phyloP scores from a whole-genome alignment of 257 asterid genomes.

The Scutellaria barbata region DNA sequence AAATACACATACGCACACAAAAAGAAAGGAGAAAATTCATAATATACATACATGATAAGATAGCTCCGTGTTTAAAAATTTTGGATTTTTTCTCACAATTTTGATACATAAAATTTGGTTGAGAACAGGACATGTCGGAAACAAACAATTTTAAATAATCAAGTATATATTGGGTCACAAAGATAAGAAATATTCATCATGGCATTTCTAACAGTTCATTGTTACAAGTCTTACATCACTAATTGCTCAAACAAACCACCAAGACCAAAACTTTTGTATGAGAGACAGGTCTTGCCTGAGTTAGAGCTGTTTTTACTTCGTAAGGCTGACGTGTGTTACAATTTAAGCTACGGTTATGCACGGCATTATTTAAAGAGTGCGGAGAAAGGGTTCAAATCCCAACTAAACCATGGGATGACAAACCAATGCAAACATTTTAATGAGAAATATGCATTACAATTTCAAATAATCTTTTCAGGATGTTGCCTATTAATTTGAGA shows the following conservation, averaged over 20 bases:
- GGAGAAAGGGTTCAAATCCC: background rate
- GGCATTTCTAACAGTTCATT: no score
- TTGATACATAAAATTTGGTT: background rate
- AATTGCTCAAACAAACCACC: background rate
- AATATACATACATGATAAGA: background rate
- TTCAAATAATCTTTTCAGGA: background rate
- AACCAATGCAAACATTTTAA: no score
- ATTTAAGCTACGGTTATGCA: no score
- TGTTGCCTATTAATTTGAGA: conserved; percentile 10
- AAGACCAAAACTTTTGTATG: background rate
- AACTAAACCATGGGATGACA: background rate
- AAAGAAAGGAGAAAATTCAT: conserved; percentile 1
- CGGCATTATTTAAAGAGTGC: no score
- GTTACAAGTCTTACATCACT: background rate
- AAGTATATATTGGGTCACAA: background rate
- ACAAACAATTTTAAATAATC: background rate
- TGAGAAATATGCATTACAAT: background rate
- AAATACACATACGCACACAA: conserved; percentile 7
- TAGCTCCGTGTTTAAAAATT: background rate
- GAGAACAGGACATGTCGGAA: background rate
- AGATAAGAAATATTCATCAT: background rate
- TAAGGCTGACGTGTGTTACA: no score
- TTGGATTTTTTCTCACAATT: background rate
- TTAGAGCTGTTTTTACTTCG: no score
- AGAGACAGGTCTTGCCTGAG: no score